Conservation (phyloP, 2,329 filamentous ascomycete species). For the Penicillium sp. region DNA sequence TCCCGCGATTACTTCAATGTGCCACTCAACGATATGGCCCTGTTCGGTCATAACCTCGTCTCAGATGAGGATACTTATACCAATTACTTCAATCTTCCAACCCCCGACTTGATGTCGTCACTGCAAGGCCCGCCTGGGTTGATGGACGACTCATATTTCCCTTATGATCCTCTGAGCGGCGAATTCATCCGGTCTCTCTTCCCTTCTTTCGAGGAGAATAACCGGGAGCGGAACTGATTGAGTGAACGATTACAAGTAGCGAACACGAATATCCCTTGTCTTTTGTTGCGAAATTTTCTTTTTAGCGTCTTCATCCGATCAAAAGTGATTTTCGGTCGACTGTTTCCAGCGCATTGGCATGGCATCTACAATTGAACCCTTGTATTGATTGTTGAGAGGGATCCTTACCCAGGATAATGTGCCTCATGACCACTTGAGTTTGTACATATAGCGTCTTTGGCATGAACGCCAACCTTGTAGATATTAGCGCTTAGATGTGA, state of each 20-base stretch:
- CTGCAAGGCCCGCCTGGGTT: constrained; percentile 9
- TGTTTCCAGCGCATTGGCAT: too few species aligned
- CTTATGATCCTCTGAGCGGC: constrained; percentile 36
- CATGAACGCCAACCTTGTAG: too few species aligned
- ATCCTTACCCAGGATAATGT: too few species aligned
- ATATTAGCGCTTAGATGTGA: too few species aligned
- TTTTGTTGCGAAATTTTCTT: too few species aligned
- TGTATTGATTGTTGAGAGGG: too few species aligned
- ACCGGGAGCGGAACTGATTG: constrained; percentile 17
- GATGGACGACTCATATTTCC: constrained; percentile 30
- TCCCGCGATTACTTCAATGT: constrained; percentile 13
- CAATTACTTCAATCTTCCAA: constrained; percentile 12
- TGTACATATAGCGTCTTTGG: too few species aligned
- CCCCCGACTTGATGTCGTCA: constrained; percentile 14
- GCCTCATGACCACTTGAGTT: too few species aligned
- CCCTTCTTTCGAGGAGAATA: constrained; percentile 26
- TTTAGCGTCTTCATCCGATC: too few species aligned
- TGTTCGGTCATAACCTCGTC: constrained; percentile 7
- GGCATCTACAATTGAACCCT: too few species aligned
- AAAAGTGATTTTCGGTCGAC: too few species aligned
- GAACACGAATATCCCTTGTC: constrained; percentile 4
- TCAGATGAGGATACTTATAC: constrained; percentile 10
- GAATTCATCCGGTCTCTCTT: constrained; percentile 39
- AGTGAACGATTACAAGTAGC: not conserved
- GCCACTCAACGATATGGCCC: constrained; percentile 6